These are phyloP conservation scores for Xylariaceae sp. DNA, from an alignment of 2,329 filamentous ascomycete genomes.

Conservation along the genomic window DNA sequence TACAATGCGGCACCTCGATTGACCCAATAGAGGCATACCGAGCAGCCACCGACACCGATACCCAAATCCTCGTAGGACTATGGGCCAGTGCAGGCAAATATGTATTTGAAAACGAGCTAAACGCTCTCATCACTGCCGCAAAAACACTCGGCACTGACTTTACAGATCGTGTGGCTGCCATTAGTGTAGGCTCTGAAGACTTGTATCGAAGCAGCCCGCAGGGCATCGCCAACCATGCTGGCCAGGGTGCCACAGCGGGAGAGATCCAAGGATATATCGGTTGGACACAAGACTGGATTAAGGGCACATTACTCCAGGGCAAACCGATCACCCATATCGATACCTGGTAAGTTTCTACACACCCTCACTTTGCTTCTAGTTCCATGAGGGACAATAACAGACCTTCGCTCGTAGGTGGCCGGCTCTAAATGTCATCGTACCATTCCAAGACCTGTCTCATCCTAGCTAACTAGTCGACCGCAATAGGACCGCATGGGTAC, in stretches of 20 bases:
- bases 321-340: constrained; percentile 42
- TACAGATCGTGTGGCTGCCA: constrained; percentile 38
- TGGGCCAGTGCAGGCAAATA: constrained; percentile 40
- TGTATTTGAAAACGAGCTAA: constrained; percentile 38
- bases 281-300: constrained; percentile 39
- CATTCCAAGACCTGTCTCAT: constrained; percentile 10
- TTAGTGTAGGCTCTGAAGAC: constrained; percentile 43
- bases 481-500: constrained; percentile 40
- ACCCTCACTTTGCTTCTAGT: background rate
- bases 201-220: constrained; percentile 39
- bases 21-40: constrained; percentile 41
- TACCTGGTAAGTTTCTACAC: constrained; percentile 35
- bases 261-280: constrained; percentile 41
- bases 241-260: constrained; percentile 34
- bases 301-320: constrained; percentile 34
- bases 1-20: constrained; percentile 41
- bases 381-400: background rate
- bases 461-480: constrained; percentile 7
- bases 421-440: background rate
- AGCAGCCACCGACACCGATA: constrained; percentile 42
- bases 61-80: constrained; percentile 37
- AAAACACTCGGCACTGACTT: constrained; percentile 34
- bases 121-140: constrained; percentile 34
- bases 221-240: constrained; percentile 36
- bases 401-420: background rate